Base-by-base conservation (phyloP, 2,329 filamentous ascomycete genomes). In the Ophiostoma sp. region DNA sequence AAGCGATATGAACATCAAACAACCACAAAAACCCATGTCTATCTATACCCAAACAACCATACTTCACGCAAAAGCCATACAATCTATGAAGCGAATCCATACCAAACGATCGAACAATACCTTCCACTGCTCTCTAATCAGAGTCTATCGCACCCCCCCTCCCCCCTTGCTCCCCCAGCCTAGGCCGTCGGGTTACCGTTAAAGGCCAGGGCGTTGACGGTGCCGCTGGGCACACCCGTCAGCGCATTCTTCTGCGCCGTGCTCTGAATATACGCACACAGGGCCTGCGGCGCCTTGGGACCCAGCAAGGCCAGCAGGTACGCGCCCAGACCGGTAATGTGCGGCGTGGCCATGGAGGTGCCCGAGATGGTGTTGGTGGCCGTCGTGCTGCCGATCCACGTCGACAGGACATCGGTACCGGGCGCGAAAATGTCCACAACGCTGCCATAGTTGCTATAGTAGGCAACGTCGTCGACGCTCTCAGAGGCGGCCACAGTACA, bases 401-500 rank as follows among this genome's bases (percentile, higher is more conserved):
- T 81, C 74, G 84, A 86, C 5, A 85, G 78, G 69, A 88, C 82
- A 72, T 78, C 77, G 12, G 80, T 80, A 22, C 87, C 87, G 2
- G 87, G 86, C 2, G 86, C 87, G 52, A 86, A 85, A 76, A 89
- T 80, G 74, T 88, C 86, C 66, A 88, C 82, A 39, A 83, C 55
- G 33, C 78, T 72, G 72, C 87, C 87, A 69, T 82, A 87, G 83
- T 89, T 89, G 79, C 86, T 88, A 82, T 84, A 88, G 64, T 78
- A 79, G 36, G 87, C 82, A 45, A 82, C 79, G 55, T 76, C 77
- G 75, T 87, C 84, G 64, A 75, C 77, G 17, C 72, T 76, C 55
- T 81, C 80, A 39, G 83, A 85, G 28, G 87, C 85, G 28, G 85
- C 87, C n/a, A 88, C 86, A 1, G 87, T 89, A 79, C 87, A 87